These are phyloP conservation scores for Oropetium thomaeum DNA, from an alignment of 176 grass and related monocot species.

Conservation along the genomic window DNA sequence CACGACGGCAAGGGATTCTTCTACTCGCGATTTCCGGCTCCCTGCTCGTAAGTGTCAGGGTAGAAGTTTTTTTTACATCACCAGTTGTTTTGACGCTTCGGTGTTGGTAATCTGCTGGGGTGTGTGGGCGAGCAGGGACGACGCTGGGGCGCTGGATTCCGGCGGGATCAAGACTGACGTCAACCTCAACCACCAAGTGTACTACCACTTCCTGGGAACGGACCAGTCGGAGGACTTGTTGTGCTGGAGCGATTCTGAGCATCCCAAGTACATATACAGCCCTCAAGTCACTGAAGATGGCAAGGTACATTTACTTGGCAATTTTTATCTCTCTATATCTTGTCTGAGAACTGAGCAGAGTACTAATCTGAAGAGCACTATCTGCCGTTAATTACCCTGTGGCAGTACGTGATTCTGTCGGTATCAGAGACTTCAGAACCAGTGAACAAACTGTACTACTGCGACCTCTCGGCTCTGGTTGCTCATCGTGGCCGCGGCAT, in stretches of 20 bases:
- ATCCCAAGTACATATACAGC: conserved; percentile 71
- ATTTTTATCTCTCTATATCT: no score
- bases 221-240: conserved; percentile 78
- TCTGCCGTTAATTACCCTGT: not conserved
- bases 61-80: not conserved
- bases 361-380: conserved; percentile 1
- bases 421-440: conserved; percentile 75
- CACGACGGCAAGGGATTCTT: conserved; percentile 77
- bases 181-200: conserved; percentile 77
- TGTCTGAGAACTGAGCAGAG: no score
- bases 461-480: conserved; percentile 47
- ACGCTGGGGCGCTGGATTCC: conserved; percentile 22
- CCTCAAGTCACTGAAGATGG: conserved; percentile 72
- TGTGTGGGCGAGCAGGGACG: conserved; percentile 28
- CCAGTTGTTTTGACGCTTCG: not conserved
- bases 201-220: conserved; percentile 83
- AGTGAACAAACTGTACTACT: conserved; percentile 88
- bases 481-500: conserved; percentile 8
- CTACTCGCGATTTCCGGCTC: conserved; percentile 81
- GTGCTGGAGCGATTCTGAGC: conserved; percentile 75
- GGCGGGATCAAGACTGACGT: conserved; percentile 81
- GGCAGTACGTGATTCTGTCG: conserved; percentile 74
- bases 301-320: no score
- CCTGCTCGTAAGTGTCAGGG: conserved; percentile 41
- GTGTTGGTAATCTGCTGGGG: not conserved